A percentile compares a stretch with the other conserved stretches of the same genome.
phyloP scores from a whole-genome alignment of 768 basidiomycete genomes.

The Suillus hirtellus region DNA sequence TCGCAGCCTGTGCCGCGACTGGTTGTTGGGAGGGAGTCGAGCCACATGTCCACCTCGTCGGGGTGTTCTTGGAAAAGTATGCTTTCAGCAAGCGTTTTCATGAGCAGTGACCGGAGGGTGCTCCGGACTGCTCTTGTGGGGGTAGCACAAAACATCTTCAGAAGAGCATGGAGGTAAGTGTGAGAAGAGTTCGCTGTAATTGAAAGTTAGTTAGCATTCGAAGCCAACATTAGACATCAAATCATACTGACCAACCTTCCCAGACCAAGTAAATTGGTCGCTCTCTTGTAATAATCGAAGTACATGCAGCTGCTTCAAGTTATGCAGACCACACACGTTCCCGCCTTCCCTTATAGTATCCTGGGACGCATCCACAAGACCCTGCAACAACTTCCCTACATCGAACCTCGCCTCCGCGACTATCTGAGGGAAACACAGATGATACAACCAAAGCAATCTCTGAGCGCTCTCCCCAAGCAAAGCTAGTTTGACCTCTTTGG shows the following conservation, averaged over 20 bases:
- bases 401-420: conserved; percentile 85
- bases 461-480: conserved; percentile 81
- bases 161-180: conserved; percentile 71
- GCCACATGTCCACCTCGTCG: conserved; percentile 73
- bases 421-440: conserved; percentile 68
- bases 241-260: conserved; percentile 59
- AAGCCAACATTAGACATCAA: neutral
- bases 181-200: conserved; percentile 47
- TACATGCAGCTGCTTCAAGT: conserved; percentile 75
- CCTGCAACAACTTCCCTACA: conserved; percentile 71
- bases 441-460: conserved; percentile 83
- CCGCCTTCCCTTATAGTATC: conserved; percentile 52
- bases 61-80: conserved; percentile 80
- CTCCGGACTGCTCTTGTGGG: conserved; percentile 52
- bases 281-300: conserved; percentile 72
- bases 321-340: conserved; percentile 42
- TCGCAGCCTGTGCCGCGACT: conserved; percentile 35
- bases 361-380: conserved; percentile 49
- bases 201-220: conserved; percentile 8
- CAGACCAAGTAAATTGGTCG: conserved; percentile 78
- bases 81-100: conserved; percentile 65
- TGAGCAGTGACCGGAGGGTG: conserved; percentile 54
- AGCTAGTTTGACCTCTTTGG: conserved; percentile 46
- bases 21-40: conserved; percentile 57
- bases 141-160: conserved; percentile 59